These are phyloP conservation scores for Russula dissimulans DNA, from an alignment of 768 basidiomycete genomes.

Conservation along the genomic window DNA sequence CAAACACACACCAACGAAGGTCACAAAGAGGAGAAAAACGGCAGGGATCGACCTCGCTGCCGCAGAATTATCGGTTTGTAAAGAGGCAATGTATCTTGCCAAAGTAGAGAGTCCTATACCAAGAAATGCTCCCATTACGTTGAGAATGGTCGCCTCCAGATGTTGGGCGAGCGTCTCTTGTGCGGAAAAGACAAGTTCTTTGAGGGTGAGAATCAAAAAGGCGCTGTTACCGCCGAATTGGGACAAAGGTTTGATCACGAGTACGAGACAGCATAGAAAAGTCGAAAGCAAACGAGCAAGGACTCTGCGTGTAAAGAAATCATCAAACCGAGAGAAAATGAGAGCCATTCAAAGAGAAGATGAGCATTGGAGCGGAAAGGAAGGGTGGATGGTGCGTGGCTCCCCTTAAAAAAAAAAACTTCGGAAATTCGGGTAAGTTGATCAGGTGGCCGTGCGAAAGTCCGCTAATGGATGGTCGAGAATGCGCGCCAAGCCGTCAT, in stretches of 20 bases:
- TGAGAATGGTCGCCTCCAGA: constrained; percentile 36
- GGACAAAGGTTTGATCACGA: constrained; percentile 35
- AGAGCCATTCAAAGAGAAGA: not conserved
- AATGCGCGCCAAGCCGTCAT: constrained; percentile 1
- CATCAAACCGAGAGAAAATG: not conserved
- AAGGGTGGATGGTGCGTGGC: too few species aligned
- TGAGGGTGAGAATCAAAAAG: constrained; percentile 31
- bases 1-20: constrained; percentile 29
- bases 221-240: constrained; percentile 31
- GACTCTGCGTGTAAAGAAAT: constrained; percentile 26
- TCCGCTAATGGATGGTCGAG: not conserved
- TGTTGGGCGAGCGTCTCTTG: constrained; percentile 42
- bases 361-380: not conserved
- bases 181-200: constrained; percentile 40
- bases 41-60: constrained; percentile 32
- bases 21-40: constrained; percentile 32
- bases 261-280: constrained; percentile 31
- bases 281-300: constrained; percentile 38
- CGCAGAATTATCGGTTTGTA: constrained; percentile 22
- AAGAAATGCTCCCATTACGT: constrained; percentile 33
- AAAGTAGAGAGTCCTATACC: constrained; percentile 33
- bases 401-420: too few species aligned
- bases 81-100: constrained; percentile 28
- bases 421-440: not conserved
- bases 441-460: constrained; percentile 15